Base-by-base conservation (phyloP, 495 filamentous ascomycete species). In the Sporormia fimetaria region DNA sequence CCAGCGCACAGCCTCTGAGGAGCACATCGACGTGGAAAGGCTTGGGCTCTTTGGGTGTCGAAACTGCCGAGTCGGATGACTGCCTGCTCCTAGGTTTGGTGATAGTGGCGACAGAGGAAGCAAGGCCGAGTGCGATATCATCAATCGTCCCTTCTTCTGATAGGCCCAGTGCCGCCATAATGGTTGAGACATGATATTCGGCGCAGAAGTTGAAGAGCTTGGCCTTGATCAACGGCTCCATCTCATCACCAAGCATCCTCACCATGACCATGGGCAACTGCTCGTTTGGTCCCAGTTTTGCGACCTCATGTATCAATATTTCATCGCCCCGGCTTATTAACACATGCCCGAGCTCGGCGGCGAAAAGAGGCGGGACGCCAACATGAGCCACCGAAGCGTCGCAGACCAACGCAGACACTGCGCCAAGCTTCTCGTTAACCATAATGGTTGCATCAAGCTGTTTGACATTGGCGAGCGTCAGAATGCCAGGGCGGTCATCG, bases 211-310 rank as follows among this genome's bases (percentile, higher is more conserved):
- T 83, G 59, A 79, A 77, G 20, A 95, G 58, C 57, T 92, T 92
- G 44, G 95, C 54, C 57, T 87, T 93, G 38, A 94, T 63, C 9
- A 84, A 78, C 0, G 92, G 87, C 40, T 95, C 87, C 63, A 92
- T 83, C 52, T 95, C 92, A 57, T 95, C 87, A 0, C 83, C 83
- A 37, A 99, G 79, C 60, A 90, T 80, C 31, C 92, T 71, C 47
- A 79, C 75, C 78, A 86, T 84, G 20, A 85, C 49, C 57, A 81
- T 74, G 2, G 77, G 75, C 21, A 71, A 48, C 33, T 61, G 55
- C 18, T 65, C 59, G 10, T 37, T 25, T n/a, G 31, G 51, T 12
- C 34, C 14, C 3, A 55, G 39, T 21, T 41, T 33, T 20, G 73
- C 44, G 40, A 71, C 66, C 41, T 70, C 51, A 29, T 73, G 70